Evolutionary conservation across 148 eudicot genomes (phyloP), one percentile per base, ranked within the genome.

Genomic region (Suaeda aralocaspica): DNA sequence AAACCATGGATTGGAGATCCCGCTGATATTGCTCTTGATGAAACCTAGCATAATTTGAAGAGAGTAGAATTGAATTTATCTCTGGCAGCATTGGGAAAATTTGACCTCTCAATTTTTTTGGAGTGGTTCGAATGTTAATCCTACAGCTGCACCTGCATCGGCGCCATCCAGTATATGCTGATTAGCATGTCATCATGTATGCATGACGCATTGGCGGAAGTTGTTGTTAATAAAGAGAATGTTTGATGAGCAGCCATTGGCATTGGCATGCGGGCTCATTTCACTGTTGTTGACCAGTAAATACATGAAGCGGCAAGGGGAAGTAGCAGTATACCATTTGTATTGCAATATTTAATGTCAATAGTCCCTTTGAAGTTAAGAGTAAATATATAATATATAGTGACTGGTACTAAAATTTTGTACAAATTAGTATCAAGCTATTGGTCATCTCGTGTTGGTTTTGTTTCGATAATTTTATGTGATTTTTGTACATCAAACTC

Each of bases 1-100:
- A 87, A 83, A 72, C 96, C 97, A 13, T 94, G 99, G 99, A 86
- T 86, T 15, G 99, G 99, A 72, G 99, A 94, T 78, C 99, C 99
- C 19, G 97, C 99, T 46, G 99, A 94, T 76, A 77, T 94, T 42
- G 84, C 56, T 64, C 87, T 91, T 34, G 96, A 91, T 77, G 89
- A 87, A 73, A 70, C 63, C 58, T 72, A 82, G 69, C 24, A 41
- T 30, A 48, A 9, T 9, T 8, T 10, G 46, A 45, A 62, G 62
- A 50, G 30, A 0, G 15, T 63, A 41, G 31, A 26, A 11, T 39
- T 42, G 22, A 31, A 39, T 21, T 10, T 63, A 63, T 69, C 39
- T 48, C n/a, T 30, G 66, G 48, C 67, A 50, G 67, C 65, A 24
- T n/a, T 9, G 45, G 66, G 60, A 7, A 59, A 65, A 39, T 72